Base-by-base conservation (phyloP, 1,284 basidiomycete genomes). In the Heterobasidion parviporum region DNA sequence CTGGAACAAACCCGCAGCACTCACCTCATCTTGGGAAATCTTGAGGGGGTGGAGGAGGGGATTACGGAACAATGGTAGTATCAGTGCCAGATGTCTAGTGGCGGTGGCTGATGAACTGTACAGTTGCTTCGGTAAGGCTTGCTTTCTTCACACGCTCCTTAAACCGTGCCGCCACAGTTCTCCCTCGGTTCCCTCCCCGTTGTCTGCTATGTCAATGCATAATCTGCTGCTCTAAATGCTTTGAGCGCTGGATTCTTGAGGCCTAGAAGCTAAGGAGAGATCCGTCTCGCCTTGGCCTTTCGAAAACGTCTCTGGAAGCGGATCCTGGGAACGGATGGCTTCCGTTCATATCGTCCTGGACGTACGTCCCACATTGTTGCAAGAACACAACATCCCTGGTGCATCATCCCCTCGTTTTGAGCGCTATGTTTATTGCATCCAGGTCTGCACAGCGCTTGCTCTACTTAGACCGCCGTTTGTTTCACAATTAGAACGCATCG, bases 21-120 rank as follows among this genome's bases (percentile, higher is more conserved):
- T 59, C 61, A 73, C 72, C 72, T 73, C 72, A 73, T 73, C 67
- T 71, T 71, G 67, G 62, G 62, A 64, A 48, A 57, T 68, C 67
- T 72, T 71, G 70, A 66, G 61, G 65, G 62, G 60, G 64, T 59
- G 47, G 62, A 57, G 59, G 59, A 61, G 56, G 56, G 60, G 58
- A 33, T 56, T 52, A 53, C 43, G 32, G 7, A 33, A 15, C 41
- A 38, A 32, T 15, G 52, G 14, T 33, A 14, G 41, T 44, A 12
- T 20, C 36, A 34, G 15, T 3, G 50, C 12, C 18, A 45, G n/a
- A 41, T 35, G 20, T 34, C 26, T 34, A 47, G 59, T 53, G 58
- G 59, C 59, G 62, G 70, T 72, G 70, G 70, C 70, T 71, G 66
- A 56, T 58, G 53, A 62, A 68, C 69, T 72, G 56, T 71, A 66